Conservation (phyloP, 352 stramenopile species). For the Aphanomyces cochlioides region DNA sequence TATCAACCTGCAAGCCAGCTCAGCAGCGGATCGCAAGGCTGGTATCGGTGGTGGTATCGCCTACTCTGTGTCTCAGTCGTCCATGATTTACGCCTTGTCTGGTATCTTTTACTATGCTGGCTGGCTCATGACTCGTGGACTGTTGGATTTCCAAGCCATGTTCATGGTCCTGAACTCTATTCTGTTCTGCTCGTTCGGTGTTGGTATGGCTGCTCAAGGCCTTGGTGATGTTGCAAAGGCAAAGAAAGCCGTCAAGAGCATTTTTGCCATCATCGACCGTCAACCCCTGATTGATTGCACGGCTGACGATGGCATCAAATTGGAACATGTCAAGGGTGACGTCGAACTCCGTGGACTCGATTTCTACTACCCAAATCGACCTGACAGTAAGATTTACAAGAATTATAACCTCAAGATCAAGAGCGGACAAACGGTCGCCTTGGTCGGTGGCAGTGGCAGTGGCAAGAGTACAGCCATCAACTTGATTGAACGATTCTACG, state of each 20-base stretch:
- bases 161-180: constrained; percentile 70
- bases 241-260: constrained; percentile 31
- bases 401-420: constrained; percentile 61
- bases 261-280: constrained; percentile 54
- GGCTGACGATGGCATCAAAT: constrained; percentile 13
- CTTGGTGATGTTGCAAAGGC: constrained; percentile 37
- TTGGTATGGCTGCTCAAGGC: constrained; percentile 35
- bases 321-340: constrained; percentile 32
- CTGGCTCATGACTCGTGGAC: constrained; percentile 45
- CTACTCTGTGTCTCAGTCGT: constrained; percentile 44
- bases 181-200: constrained; percentile 43
- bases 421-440: constrained; percentile 67
- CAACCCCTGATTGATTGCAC: constrained; percentile 35
- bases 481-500: constrained; percentile 83
- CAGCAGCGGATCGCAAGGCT: constrained; percentile 40
- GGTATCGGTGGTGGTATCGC: constrained; percentile 52
- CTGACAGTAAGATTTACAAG: constrained; percentile 65
- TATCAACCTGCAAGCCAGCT: constrained; percentile 38
- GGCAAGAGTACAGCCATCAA: constrained; percentile 84
- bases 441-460: constrained; percentile 81
- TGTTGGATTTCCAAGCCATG: constrained; percentile 61
- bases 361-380: constrained; percentile 88
- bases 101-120: constrained; percentile 73
- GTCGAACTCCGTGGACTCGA: constrained; percentile 83
- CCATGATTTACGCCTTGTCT: constrained; percentile 60